Conservation (phyloP, 1,139 yeast genomes). For the Pichia sp. region DNA sequence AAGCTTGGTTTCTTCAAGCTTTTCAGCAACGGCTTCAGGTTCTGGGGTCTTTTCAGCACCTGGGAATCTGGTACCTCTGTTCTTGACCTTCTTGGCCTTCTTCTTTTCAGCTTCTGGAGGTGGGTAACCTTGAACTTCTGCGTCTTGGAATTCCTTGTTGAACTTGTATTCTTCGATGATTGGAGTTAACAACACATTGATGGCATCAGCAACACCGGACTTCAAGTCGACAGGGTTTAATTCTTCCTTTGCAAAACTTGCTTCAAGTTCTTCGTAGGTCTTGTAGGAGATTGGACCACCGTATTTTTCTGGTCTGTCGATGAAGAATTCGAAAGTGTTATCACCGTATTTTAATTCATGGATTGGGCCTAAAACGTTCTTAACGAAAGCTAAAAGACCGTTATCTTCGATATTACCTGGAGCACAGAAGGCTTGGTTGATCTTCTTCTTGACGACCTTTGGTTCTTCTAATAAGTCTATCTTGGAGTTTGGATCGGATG, state of each 20-base stretch:
- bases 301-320: constrained; percentile 93
- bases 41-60: constrained; percentile 41
- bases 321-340: constrained; percentile 59
- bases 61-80: constrained; percentile 85
- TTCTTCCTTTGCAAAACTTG: constrained; percentile 67
- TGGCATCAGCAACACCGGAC: constrained; percentile 83
- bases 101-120: constrained; percentile 56
- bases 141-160: constrained; percentile 70
- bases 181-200: constrained; percentile 80
- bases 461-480: constrained; percentile 92
- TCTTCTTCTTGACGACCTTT: constrained; percentile 83
- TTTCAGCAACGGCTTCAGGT: constrained; percentile 22
- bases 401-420: constrained; percentile 93
- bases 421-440: constrained; percentile 90
- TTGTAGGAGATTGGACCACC: constrained; percentile 86
- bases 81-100: constrained; percentile 67
- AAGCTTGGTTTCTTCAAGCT: constrained; percentile 29
- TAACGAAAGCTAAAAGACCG: constrained; percentile 84
- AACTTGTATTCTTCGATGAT: constrained; percentile 66
- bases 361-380: constrained; percentile 83
- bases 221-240: constrained; percentile 94
- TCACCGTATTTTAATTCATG: constrained; percentile 66
- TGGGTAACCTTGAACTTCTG: constrained; percentile 82
- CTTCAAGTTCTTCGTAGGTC: constrained; percentile 66
- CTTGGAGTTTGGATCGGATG: constrained; percentile 97